Base-by-base conservation (phyloP, 805 yeast genomes). In the Kazachstania kunashirensis region DNA sequence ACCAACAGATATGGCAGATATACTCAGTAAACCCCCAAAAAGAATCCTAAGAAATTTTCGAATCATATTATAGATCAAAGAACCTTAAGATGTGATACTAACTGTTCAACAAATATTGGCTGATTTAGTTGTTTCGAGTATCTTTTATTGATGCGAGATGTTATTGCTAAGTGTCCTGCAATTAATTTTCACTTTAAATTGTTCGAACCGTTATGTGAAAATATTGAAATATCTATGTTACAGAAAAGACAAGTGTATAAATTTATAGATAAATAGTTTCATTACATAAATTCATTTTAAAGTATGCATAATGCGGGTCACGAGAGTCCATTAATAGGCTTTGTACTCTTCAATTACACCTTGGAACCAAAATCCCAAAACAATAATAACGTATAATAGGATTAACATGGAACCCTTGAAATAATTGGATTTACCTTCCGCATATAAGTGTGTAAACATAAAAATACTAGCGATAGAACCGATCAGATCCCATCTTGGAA, bases 351-450 rank as follows among this genome's bases (percentile, higher is more conserved):
- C 37, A 16, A 63, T 47, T 2, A 57, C 48, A 4, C 63, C 65
- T 32, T 64, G 66, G 41, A 81, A 76, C 66, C 75, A 86, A 59
- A 89, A 88, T 0, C 97, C 98, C 34, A 75, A 64, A 38, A 84
- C 63, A 8, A 84, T 76, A 24, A 84, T 84, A 25, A 76, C 52
- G 54, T 89, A 89, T 23, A 84, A 70, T 44, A 92, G 70, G 10
- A 89, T 75, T 54, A 89, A 64, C 46, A 92, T 84, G 12, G 88
- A 79, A 2, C 98, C 97, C 59, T 92, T 92, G 70, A 92, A 89
- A 57, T 92, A 92, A 56, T 92, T 92, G 21, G 94, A 81, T 54
- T 88, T 86, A 2, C 98, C 98, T 55, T 92, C 98, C 0, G 96
- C 95, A 57, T 92, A 92, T 39, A 92, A 75, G 59, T 92, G 89